Evolutionary conservation across 169 alveolate species (phyloP).

Genomic region (Eimeria tenella): DNA sequence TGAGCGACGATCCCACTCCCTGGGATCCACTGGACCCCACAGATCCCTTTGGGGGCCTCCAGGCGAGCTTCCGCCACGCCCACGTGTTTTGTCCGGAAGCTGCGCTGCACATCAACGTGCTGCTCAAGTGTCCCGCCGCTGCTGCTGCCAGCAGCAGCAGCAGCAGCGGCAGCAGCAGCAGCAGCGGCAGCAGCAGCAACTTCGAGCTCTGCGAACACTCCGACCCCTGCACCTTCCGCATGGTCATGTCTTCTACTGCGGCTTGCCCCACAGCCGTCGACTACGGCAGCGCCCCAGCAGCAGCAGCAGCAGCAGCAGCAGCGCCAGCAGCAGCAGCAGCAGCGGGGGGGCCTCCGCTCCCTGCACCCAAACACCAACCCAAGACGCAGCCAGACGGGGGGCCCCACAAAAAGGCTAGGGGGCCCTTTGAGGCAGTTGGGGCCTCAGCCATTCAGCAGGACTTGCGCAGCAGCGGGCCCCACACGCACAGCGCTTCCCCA

Average conservation of each 20-base stretch:
- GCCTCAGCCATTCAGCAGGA: no score
- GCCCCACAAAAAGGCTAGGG: no score
- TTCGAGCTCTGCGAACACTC: slow-evolving; percentile 38
- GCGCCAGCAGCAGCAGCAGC: not conserved
- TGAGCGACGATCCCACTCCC: slow-evolving; percentile 41
- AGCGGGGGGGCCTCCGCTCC: not conserved
- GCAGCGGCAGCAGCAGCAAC: slow-evolving; percentile 10
- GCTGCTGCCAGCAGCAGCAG: not conserved
- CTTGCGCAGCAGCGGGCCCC: not conserved
- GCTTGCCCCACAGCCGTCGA: slow-evolving; percentile 41
- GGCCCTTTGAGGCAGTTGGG: no score
- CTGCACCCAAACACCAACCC: no score
- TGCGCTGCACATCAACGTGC: slow-evolving; percentile 16
- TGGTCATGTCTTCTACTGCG: slow-evolving; percentile 26
- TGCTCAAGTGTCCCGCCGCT: slow-evolving; percentile 37
- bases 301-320: slow-evolving; percentile 10
- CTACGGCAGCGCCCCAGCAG: not conserved
- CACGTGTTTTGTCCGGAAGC: slow-evolving; percentile 43
- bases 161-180: not conserved
- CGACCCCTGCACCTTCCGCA: slow-evolving; percentile 33
- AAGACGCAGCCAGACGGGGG: no score
- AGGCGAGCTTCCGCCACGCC: slow-evolving; percentile 27
- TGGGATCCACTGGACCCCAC: slow-evolving; percentile 39
- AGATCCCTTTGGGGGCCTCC: slow-evolving; percentile 29
- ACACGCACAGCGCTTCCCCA: not conserved